These are phyloP conservation scores for Tuber borchii DNA, from an alignment of 495 filamentous ascomycete species.

Conservation along the genomic window DNA sequence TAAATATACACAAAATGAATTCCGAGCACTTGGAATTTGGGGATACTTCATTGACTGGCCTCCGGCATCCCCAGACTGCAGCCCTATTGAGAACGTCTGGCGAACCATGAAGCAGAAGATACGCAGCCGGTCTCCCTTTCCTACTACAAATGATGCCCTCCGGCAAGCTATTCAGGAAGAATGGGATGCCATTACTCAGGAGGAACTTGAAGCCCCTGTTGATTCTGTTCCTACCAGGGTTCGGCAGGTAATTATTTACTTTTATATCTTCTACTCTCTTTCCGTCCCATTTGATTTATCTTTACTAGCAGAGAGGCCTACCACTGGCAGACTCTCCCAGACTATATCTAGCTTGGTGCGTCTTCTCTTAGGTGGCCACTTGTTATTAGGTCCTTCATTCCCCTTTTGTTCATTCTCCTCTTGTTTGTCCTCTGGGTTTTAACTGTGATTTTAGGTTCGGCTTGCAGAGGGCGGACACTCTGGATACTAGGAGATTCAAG, in stretches of 20 bases:
- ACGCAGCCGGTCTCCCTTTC: not conserved
- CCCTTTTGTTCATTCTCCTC: too few relatives aligned
- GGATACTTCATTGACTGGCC: slow-evolving; percentile 8
- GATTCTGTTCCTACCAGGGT: not conserved
- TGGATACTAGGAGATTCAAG: not conserved
- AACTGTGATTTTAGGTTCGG: not conserved
- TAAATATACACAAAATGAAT: not conserved
- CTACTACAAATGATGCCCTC: not conserved
- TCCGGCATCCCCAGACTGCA: not conserved
- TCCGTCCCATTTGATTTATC: too few relatives aligned
- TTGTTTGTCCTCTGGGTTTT: not conserved
- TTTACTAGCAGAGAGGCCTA: too few relatives aligned
- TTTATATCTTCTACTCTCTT: not conserved
- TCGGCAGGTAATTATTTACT: not conserved
- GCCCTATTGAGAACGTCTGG: slow-evolving; percentile 15
- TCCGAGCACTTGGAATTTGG: not conserved
- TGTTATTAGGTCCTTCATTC: too few relatives aligned
- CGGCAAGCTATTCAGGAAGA: slow-evolving; percentile 9
- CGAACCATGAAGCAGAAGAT: slow-evolving; percentile 4
- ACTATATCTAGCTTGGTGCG: too few relatives aligned
- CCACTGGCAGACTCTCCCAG: too few relatives aligned
- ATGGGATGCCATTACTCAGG: not conserved
- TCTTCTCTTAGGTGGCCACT: too few relatives aligned
- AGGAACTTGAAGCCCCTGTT: not conserved
- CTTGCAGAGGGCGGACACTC: not conserved